Evolutionary conservation across 2,329 filamentous ascomycete species (phyloP).

Genomic region (Botrytis galanthina): DNA sequence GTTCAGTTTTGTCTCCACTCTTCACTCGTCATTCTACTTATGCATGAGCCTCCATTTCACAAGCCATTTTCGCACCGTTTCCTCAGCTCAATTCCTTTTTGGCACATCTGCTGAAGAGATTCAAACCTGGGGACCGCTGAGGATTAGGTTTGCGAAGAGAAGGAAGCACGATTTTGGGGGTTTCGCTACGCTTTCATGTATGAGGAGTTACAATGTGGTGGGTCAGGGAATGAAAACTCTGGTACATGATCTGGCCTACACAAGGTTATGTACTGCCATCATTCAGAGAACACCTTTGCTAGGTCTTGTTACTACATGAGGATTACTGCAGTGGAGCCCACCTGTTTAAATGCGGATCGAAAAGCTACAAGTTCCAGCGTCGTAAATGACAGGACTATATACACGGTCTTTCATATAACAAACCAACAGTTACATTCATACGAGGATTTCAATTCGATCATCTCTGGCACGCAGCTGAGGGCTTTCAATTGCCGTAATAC

Average conservation of each 20-base stretch:
- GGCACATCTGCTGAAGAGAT: background rate
- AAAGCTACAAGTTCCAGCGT: background rate
- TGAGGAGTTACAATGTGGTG: background rate
- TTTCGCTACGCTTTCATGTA: background rate
- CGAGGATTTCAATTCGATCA: background rate
- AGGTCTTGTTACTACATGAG: background rate
- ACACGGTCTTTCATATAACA: background rate
- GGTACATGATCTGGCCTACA: background rate
- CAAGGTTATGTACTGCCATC: rapidly evolving
- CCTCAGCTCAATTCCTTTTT: background rate
- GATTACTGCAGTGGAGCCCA: background rate
- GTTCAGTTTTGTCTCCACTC: background rate
- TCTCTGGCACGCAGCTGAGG: too few relatives aligned
- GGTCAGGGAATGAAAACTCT: rapidly evolving
- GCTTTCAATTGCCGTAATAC: too few relatives aligned
- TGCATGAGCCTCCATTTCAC: background rate
- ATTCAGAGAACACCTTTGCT: background rate
- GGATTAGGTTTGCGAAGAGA: background rate
- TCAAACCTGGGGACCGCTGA: background rate
- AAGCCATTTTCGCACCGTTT: background rate
- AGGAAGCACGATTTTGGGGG: background rate
- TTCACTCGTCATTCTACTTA: background rate
- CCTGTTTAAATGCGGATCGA: too few relatives aligned
- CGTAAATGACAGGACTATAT: background rate
- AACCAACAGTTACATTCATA: background rate